Base-by-base conservation (phyloP, 129 eudicot genomes). In the Cynara cardunculus region DNA sequence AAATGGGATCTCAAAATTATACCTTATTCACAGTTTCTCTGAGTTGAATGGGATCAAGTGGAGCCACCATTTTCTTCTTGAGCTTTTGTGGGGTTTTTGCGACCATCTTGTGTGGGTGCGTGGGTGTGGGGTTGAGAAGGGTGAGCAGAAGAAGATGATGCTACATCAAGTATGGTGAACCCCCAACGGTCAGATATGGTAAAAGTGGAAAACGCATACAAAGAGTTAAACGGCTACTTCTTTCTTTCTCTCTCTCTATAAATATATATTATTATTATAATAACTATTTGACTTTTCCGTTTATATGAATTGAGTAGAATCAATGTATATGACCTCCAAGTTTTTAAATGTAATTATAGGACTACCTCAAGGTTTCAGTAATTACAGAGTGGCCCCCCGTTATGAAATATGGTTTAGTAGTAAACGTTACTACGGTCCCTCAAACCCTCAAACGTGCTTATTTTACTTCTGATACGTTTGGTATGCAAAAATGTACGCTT, bases 71-170 rank as follows among this genome's bases (percentile, higher is more conserved):
- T 78, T 77, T 89, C 79, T 78, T 87, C 81, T 31, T 92, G 19
- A 64, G 86, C 84, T 92, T 95, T 46, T 90, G 93, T 89, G 99
- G 97, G 87, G 85, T 92, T 92, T 94, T 90, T 73, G 99, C 99
- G 27, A 92, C 97, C 99, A 95, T 95, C 76, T 80, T 67, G 46
- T 81, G 59, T 25, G 79, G 37, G 78, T 74, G 64, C 4, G 65
- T 71, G 12, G n/a, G 24, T 59, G 11, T 59, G 66, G 3, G 64
- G 7, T 5, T 5, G 53, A 41, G 53, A 41, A 11, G 53, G 53
- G 13, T 37, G 46, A 8, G 16, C 13, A 41, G 53, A 11, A 41
- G 53, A 41, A 41, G 12, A 41, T 11, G 53, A 41, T 18, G 59
- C 10, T 28, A 53, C 46, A 74, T 75, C 44, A 76, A 31, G 73